Conservation (phyloP, 768 basidiomycete species). For the Cyathus striatus region DNA sequence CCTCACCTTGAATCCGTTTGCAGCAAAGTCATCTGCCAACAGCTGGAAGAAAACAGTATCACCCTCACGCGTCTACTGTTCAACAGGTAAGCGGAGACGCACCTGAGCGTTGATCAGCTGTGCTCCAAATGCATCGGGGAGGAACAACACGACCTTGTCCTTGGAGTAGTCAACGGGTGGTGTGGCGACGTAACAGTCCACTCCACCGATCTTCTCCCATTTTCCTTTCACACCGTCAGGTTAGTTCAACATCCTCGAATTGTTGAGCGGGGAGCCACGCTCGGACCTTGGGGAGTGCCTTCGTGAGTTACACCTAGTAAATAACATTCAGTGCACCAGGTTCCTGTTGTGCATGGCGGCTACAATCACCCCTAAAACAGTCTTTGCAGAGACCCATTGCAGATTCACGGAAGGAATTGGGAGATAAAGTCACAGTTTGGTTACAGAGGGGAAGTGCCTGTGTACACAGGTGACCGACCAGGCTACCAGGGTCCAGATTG, state of each 20-base stretch:
- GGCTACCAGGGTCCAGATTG: too few relatives aligned
- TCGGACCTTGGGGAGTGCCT: constrained; percentile 27
- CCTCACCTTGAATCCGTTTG: constrained; percentile 40
- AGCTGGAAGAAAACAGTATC: constrained; percentile 17
- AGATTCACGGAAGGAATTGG: background rate
- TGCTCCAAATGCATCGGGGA: constrained; percentile 49
- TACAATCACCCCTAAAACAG: constrained; percentile 31
- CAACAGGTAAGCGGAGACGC: too few relatives aligned
- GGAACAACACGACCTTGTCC: constrained; percentile 50
- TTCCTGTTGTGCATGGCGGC: background rate
- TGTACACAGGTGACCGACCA: background rate
- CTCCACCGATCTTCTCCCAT: constrained; percentile 39
- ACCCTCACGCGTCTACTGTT: background rate
- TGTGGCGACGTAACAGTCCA: constrained; percentile 48
- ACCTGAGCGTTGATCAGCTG: constrained; percentile 14
- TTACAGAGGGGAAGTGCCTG: background rate
- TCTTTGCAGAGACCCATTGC: constrained; percentile 46
- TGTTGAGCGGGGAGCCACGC: background rate
- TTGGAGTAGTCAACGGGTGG: constrained; percentile 45
- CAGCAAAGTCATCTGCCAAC: constrained; percentile 36
- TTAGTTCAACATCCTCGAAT: background rate
- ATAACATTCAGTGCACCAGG: background rate
- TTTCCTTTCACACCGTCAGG: constrained; percentile 33
- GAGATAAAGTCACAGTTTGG: constrained; percentile 1
- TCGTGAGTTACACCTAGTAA: constrained; percentile 30